Percentiles rank a stretch among this genome's conserved stretches.
Evolutionary conservation across 1,284 basidiomycete genomes (phyloP).

Genomic region (Afroboletus lepidellus): DNA sequence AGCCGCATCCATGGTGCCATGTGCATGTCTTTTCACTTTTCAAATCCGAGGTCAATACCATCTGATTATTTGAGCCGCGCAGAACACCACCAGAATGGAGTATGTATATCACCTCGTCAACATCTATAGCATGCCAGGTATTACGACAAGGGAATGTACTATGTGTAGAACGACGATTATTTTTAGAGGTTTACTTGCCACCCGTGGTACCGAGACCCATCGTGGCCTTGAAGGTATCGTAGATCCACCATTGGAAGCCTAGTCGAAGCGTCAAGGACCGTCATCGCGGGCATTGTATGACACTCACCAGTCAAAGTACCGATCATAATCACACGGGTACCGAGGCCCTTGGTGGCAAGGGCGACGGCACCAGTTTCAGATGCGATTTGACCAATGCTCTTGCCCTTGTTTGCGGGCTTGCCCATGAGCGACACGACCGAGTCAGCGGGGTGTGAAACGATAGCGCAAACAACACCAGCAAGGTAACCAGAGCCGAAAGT

Average conservation of each 20-base stretch:
- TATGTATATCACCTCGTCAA: no score
- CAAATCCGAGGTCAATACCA: no score
- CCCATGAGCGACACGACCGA: conserved; percentile 78
- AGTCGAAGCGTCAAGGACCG: conserved; percentile 12
- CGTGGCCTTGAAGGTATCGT: conserved; percentile 75
- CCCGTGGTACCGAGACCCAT: conserved; percentile 84
- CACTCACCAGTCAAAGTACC: conserved; percentile 65
- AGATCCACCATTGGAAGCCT: conserved; percentile 90
- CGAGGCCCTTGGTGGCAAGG: conserved; percentile 77
- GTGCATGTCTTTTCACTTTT: not conserved
- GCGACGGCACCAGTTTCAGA: conserved; percentile 60
- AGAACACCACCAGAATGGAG: no score
- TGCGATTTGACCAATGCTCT: conserved; percentile 63
- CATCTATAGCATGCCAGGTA: no score
- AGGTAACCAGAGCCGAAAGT: conserved; percentile 82
- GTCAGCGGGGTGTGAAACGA: conserved; percentile 83
- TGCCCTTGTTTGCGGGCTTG: conserved; percentile 76
- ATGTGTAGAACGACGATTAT: no score
- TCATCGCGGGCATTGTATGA: no score
- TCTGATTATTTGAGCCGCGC: no score
- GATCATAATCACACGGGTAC: conserved; percentile 79
- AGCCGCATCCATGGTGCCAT: not conserved
- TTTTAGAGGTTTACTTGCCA: conserved; percentile 70
- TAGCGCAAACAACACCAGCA: conserved; percentile 78
- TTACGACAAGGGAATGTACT: no score